phyloP scores from a whole-genome alignment of 2,329 filamentous ascomycete genomes.

The Fusarium protoensiforme region DNA sequence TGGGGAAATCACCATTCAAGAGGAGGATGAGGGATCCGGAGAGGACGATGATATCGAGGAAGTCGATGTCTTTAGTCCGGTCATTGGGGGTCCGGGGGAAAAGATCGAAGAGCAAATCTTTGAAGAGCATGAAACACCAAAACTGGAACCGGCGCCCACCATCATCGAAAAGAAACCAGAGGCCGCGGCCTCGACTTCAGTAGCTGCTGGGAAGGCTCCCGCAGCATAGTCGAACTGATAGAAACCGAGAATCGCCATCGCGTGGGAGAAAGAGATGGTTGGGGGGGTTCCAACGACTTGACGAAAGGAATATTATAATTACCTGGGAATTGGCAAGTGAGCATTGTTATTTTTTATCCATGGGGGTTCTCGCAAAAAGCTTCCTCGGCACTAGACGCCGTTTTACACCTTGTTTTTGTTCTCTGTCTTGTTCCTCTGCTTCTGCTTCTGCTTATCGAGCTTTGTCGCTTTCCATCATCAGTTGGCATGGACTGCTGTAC shows the following conservation, averaged over 20 bases:
- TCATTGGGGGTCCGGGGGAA: slow-evolving; percentile 57
- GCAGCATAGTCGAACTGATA: slow-evolving; percentile 3
- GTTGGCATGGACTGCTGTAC: slow-evolving; percentile 17
- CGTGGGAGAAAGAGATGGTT: not conserved
- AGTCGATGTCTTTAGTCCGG: slow-evolving; percentile 68
- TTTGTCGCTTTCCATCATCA: slow-evolving; percentile 3
- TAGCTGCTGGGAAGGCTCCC: slow-evolving; percentile 24
- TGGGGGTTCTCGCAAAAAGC: slow-evolving; percentile 14
- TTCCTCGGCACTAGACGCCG: slow-evolving; percentile 18
- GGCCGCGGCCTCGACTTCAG: not conserved
- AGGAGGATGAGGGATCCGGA: slow-evolving; percentile 68
- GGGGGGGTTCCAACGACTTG: slow-evolving; percentile 37
- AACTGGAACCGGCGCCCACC: slow-evolving; percentile 26
- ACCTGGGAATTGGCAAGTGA: slow-evolving; percentile 18
- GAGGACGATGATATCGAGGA: slow-evolving; percentile 64
- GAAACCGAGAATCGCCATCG: not conserved
- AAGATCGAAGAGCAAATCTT: slow-evolving; percentile 60
- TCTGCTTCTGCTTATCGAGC: slow-evolving; percentile 24
- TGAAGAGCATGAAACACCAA: slow-evolving; percentile 51
- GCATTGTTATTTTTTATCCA: slow-evolving; percentile 13
- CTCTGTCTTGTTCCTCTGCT: slow-evolving; percentile 20
- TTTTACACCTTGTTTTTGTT: slow-evolving; percentile 21
- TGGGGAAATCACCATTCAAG: slow-evolving; percentile 79
- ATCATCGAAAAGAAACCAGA: slow-evolving; percentile 26
- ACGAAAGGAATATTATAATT: slow-evolving; percentile 39